Percentiles rank a stretch among this genome's conserved stretches.
Conservation (phyloP, 1,284 basidiomycete genomes). For the Trichosporon sp. region DNA sequence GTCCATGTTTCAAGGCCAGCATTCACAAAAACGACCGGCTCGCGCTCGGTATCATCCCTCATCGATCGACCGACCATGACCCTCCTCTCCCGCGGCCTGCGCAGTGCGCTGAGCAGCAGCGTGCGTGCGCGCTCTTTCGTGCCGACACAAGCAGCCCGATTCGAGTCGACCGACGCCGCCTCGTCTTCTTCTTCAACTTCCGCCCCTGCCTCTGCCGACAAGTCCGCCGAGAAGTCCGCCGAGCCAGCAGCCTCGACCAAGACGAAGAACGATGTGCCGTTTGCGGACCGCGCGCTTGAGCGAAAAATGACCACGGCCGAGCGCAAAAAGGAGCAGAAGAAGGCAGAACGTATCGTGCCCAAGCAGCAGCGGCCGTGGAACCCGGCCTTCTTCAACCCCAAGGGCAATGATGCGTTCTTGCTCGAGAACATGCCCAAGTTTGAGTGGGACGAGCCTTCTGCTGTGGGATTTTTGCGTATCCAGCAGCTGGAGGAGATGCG, state of each 20-base stretch:
- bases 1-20: constrained; percentile 1
- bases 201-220: neutral
- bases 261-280: neutral
- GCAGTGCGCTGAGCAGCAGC: neutral
- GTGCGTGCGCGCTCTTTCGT: neutral
- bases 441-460: constrained; percentile 57
- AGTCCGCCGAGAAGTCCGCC: neutral
- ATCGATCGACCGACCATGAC: neutral
- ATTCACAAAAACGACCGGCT: neutral
- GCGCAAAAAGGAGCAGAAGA: neutral
- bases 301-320: neutral
- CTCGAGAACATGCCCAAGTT: constrained; percentile 47
- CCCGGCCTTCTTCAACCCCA: neutral
- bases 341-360: neutral
- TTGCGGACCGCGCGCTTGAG: neutral
- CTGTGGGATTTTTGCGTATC: constrained; percentile 62
- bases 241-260: neutral
- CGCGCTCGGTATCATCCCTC: neutral
- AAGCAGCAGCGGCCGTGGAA: neutral
- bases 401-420: neutral
- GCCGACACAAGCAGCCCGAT: neutral
- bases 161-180: neutral
- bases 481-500: constrained; percentile 64
- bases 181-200: neutral
- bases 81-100: neutral